These are phyloP conservation scores for Rosellinia necatrix DNA, from an alignment of 2,329 filamentous ascomycete species.

Conservation along the genomic window DNA sequence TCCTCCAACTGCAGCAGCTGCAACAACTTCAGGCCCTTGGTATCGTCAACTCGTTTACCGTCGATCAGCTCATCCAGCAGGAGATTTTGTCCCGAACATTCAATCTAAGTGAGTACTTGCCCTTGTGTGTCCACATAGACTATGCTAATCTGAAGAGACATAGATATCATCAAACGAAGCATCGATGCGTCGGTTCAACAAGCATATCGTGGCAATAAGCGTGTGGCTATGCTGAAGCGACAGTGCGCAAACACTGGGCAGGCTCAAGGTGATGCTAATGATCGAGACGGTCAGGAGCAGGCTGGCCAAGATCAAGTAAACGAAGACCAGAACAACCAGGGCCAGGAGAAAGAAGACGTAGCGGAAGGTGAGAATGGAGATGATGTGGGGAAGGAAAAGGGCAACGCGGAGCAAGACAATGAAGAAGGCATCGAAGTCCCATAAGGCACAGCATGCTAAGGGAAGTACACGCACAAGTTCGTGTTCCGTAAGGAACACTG, in stretches of 20 bases:
- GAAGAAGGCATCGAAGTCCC: slow-evolving; percentile 1
- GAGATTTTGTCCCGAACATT: slow-evolving; percentile 35
- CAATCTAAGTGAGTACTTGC: slow-evolving; percentile 33
- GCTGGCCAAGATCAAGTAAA: neutral
- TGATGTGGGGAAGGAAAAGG: neutral
- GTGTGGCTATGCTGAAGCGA: slow-evolving; percentile 29
- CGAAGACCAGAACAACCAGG: neutral
- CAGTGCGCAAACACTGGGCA: slow-evolving; percentile 22
- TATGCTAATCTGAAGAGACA: slow-evolving; percentile 11
- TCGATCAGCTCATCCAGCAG: slow-evolving; percentile 35
- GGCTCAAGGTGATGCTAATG: slow-evolving; percentile 6
- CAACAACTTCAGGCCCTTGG: slow-evolving; percentile 37
- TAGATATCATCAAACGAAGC: slow-evolving; percentile 36
- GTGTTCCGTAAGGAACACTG: neutral
- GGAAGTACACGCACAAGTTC: neutral
- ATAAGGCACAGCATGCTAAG: neutral
- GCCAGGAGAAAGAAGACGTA: neutral
- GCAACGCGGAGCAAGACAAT: neutral
- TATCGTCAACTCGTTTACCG: slow-evolving; percentile 31
- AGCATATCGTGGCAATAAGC: slow-evolving; percentile 30
- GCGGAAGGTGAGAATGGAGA: neutral
- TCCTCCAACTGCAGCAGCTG: slow-evolving; percentile 39
- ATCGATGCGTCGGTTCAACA: slow-evolving; percentile 33
- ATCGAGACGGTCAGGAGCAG: neutral
- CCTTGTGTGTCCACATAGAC: too few relatives aligned